These are phyloP conservation scores for Aspergillus sclerotialis DNA, from an alignment of 2,329 filamentous ascomycete genomes.

Conservation along the genomic window DNA sequence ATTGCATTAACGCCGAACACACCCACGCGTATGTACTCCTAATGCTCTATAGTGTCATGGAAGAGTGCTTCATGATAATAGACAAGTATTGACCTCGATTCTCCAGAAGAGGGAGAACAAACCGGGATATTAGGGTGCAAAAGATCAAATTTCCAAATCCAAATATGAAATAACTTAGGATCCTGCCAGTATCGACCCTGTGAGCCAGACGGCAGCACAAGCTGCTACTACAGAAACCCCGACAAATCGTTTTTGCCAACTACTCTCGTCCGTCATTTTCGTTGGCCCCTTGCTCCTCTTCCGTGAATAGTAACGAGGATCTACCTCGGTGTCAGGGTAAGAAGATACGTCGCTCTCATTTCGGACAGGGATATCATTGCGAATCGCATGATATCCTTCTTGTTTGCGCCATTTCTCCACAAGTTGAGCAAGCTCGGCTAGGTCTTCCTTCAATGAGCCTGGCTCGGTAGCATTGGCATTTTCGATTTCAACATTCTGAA, in stretches of 20 bases:
- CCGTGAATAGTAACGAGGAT: slow-evolving; percentile 12
- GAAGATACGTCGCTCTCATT: slow-evolving; percentile 6
- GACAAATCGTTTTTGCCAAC: slow-evolving; percentile 52
- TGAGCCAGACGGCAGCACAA: slow-evolving; percentile 30
- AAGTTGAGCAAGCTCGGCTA: slow-evolving; percentile 62
- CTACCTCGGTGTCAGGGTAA: slow-evolving; percentile 1
- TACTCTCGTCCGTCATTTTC: slow-evolving; percentile 58
- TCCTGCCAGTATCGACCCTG: slow-evolving; percentile 26
- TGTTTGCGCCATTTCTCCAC: slow-evolving; percentile 46
- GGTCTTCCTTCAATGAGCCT: slow-evolving; percentile 56
- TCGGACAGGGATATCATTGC: slow-evolving; percentile 13
- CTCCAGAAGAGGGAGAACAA: no score
- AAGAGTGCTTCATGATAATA: no score
- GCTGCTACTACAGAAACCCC: slow-evolving; percentile 27
- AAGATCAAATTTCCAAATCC: no score
- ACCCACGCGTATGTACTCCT: no score
- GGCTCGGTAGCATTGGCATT: slow-evolving; percentile 49
- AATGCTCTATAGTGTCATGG: no score
- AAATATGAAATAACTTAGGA: no score
- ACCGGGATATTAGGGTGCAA: no score
- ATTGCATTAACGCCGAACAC: no score
- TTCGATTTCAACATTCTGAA: slow-evolving; percentile 92
- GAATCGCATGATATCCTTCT: slow-evolving; percentile 25
- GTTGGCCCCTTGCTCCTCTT: slow-evolving; percentile 43
- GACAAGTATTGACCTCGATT: no score